Base-by-base conservation (phyloP, 2,329 filamentous ascomycete genomes). In the Blastomyces emzantsi region DNA sequence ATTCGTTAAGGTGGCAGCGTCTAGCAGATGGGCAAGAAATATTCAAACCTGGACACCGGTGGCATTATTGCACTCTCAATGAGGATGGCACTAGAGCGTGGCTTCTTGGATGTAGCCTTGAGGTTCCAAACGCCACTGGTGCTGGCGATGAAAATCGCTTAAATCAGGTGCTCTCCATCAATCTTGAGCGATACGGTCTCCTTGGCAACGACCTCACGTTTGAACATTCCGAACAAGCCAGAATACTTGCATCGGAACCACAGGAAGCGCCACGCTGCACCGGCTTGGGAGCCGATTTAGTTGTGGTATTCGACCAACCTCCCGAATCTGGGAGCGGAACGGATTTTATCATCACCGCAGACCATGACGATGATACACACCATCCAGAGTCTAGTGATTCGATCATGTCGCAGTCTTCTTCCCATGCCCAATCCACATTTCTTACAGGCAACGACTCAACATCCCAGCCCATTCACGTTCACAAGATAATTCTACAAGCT, bases 51-150 rank as follows among this genome's bases (percentile, higher is more conserved):
- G 90, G 89, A n/a, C 97, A 94, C 74, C 86, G 93, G 65, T 99
- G 94, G 94, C 93, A 97, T 75, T 99, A 99, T 73, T 97, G 94
- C 74, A 96, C 92, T 2, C 89, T 97, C 77, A 95, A 97, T 73
- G 88, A 94, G 65, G 90, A 96, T 70, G 93, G 93, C 6, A 97
- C 94, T 7, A 96, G 96, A 73, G 94, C 92, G 8, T 99, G 94
- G 92, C 81, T 99, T 30, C 82, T 99, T n/a, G 94, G 94, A 9
- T 97, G 92, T 71, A 90, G 90, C 2, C 88, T 90, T 3, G 91
- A 96, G 51, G 78, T 82, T 22, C 80, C 83, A 7, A 85, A 87
- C 58, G 88, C 88, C 49, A 80, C 87, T 19, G 87, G 84, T 1
- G 83, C 85, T 17, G 88, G 86, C 3, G 87, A 92, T 64, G 93